These are phyloP conservation scores for Candida albicans DNA, from an alignment of 1,139 yeast species.

Conservation along the genomic window DNA sequence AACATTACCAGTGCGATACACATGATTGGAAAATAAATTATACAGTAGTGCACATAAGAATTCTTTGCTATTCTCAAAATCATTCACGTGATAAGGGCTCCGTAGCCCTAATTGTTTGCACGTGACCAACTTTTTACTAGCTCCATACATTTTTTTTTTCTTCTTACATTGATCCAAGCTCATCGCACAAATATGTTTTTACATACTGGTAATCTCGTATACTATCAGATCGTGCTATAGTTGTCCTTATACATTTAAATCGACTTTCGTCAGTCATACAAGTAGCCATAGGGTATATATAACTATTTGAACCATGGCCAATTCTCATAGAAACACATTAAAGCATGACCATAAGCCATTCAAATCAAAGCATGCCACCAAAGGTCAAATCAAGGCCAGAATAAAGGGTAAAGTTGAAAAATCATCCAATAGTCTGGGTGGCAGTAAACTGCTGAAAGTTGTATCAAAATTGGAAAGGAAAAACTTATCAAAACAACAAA, in stretches of 20 bases:
- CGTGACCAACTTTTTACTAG: neutral
- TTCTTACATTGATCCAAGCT: neutral
- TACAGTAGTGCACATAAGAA: slow-evolving; percentile 1
- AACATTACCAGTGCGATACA: no score
- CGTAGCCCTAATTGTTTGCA: neutral
- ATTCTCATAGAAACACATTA: slow-evolving; percentile 81
- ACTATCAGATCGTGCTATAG: no score
- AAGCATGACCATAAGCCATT: slow-evolving; percentile 86
- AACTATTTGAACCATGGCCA: slow-evolving; percentile 17
- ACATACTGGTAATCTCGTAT: no score
- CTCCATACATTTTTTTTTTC: no score
- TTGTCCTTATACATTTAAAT: no score
- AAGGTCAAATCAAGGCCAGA: slow-evolving; percentile 77
- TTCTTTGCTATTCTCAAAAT: neutral
- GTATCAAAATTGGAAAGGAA: slow-evolving; percentile 72
- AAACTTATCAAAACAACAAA: slow-evolving; percentile 76
- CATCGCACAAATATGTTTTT: neutral
- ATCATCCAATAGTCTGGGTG: slow-evolving; percentile 34
- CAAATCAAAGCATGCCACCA: slow-evolving; percentile 90
- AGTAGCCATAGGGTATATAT: no score
- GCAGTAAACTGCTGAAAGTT: slow-evolving; percentile 44
- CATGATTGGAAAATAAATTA: neutral
- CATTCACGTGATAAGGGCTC: slow-evolving; percentile 4
- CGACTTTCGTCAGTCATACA: no score
- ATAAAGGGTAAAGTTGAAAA: slow-evolving; percentile 89